A percentile compares a stretch with the other conserved stretches of the same genome.
phyloP scores from a whole-genome alignment of 2,329 filamentous ascomycete genomes.

The Trichoderma koningiopsis region DNA sequence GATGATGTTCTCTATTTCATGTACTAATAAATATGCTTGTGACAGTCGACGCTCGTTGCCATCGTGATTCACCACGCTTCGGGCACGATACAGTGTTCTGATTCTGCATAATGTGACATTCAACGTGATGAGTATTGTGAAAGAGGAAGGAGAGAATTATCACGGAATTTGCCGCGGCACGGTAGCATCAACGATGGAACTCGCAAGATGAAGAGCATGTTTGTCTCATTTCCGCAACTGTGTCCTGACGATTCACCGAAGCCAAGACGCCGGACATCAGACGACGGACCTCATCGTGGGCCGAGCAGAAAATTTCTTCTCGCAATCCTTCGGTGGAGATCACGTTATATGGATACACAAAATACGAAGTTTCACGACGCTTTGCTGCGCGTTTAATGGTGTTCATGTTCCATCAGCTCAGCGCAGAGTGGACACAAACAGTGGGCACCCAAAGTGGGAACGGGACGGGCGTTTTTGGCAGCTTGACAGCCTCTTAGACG shows the following conservation, averaged over 20 bases:
- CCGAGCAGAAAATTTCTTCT: constrained; percentile 16
- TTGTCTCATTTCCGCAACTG: not conserved
- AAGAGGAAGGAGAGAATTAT: not conserved
- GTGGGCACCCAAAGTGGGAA: constrained; percentile 11
- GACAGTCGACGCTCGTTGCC: not conserved
- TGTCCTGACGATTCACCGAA: not conserved
- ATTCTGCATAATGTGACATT: not conserved
- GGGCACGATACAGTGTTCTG: not conserved
- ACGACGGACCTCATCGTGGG: constrained; percentile 13
- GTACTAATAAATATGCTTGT: not conserved
- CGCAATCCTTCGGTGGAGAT: constrained; percentile 1
- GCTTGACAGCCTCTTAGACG: constrained; percentile 18
- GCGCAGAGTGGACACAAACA: constrained; percentile 12
- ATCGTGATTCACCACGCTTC: not conserved
- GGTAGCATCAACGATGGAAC: not conserved
- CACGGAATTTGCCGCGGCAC: not conserved
- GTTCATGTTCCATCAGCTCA: not conserved
- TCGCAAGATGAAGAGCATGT: not conserved
- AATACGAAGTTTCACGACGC: not conserved
- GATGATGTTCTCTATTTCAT: not conserved
- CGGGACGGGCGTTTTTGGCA: not conserved
- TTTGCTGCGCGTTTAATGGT: not conserved
- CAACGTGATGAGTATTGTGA: not conserved
- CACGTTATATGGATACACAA: constrained; percentile 1
- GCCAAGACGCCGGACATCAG: not conserved